These are phyloP conservation scores for Penicillium concentricum DNA, from an alignment of 2,329 filamentous ascomycete genomes.

Conservation along the genomic window DNA sequence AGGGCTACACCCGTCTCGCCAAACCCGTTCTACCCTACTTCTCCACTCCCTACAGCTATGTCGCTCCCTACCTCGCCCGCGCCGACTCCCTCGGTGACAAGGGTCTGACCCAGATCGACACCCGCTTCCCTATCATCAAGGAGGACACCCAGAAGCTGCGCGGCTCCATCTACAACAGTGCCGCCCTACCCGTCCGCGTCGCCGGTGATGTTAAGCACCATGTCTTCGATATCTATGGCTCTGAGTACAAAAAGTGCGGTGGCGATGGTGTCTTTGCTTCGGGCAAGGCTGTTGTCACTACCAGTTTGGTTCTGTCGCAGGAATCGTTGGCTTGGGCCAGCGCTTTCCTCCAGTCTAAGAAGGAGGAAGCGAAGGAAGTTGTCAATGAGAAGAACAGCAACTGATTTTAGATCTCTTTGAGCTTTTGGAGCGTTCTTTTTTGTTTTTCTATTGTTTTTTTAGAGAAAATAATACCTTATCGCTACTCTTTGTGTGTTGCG, in stretches of 20 bases:
- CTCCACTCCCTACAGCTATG: conserved; percentile 73
- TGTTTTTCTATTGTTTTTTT: conserved; percentile 9
- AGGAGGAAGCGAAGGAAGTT: conserved; percentile 58
- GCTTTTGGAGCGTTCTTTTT: conserved; percentile 2
- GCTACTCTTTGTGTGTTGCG: neutral
- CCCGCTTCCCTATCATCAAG: conserved; percentile 70
- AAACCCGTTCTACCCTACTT: conserved; percentile 78
- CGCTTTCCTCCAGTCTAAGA: conserved; percentile 60
- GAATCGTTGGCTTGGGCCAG: conserved; percentile 64
- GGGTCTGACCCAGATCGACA: conserved; percentile 68
- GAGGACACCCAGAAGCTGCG: conserved; percentile 72
- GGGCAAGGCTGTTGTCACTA: conserved; percentile 68
- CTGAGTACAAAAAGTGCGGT: conserved; percentile 49
- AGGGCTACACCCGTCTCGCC: conserved; percentile 73
- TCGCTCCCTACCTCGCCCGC: conserved; percentile 79
- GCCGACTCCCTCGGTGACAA: conserved; percentile 75
- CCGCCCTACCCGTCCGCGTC: conserved; percentile 63
- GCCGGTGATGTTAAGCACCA: conserved; percentile 56
- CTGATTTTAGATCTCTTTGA: conserved; percentile 12
- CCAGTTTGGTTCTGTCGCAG: conserved; percentile 64
- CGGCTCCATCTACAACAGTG: conserved; percentile 60
- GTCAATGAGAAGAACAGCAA: conserved; percentile 50
- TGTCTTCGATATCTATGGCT: conserved; percentile 43
- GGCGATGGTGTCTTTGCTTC: conserved; percentile 63
- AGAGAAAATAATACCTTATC: conserved; percentile 26